These are phyloP conservation scores for Aspergillus tanneri DNA, from an alignment of 2,329 filamentous ascomycete genomes.

Conservation along the genomic window DNA sequence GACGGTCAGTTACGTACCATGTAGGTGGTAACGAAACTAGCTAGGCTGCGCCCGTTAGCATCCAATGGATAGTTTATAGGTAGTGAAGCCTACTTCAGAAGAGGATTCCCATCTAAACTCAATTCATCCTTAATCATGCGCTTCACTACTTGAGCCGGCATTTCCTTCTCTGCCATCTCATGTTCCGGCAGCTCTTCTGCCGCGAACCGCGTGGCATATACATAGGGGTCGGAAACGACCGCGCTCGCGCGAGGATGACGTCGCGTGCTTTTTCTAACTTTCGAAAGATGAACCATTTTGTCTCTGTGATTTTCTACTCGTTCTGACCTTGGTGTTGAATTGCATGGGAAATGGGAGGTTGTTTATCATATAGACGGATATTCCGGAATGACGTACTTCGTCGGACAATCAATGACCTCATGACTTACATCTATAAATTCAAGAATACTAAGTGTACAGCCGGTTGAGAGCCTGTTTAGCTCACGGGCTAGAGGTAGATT, in stretches of 20 bases:
- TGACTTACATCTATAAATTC: too few relatives aligned
- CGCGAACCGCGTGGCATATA: constrained; percentile 86
- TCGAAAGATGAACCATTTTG: constrained; percentile 41
- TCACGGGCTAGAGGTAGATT: too few relatives aligned
- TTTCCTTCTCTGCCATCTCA: constrained; percentile 82
- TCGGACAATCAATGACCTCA: too few relatives aligned
- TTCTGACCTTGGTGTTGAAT: neutral
- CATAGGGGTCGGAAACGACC: constrained; percentile 51
- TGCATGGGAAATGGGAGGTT: neutral
- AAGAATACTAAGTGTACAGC: too few relatives aligned
- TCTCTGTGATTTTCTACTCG: neutral
- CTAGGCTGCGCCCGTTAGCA: constrained; percentile 8
- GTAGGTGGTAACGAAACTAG: constrained; percentile 68
- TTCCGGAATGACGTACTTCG: too few relatives aligned
- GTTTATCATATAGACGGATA: too few relatives aligned
- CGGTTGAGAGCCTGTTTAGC: too few relatives aligned
- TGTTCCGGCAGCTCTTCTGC: constrained; percentile 73
- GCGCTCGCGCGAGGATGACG: constrained; percentile 37
- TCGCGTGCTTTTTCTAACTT: constrained; percentile 31
- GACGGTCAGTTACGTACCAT: constrained; percentile 43
- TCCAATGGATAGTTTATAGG: neutral
- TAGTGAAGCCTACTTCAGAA: constrained; percentile 57
- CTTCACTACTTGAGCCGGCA: constrained; percentile 73
- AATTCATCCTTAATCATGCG: constrained; percentile 64
- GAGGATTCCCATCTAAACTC: constrained; percentile 65